These are phyloP conservation scores for Trichoderma sp. DNA, from an alignment of 2,329 filamentous ascomycete genomes.

Conservation along the genomic window DNA sequence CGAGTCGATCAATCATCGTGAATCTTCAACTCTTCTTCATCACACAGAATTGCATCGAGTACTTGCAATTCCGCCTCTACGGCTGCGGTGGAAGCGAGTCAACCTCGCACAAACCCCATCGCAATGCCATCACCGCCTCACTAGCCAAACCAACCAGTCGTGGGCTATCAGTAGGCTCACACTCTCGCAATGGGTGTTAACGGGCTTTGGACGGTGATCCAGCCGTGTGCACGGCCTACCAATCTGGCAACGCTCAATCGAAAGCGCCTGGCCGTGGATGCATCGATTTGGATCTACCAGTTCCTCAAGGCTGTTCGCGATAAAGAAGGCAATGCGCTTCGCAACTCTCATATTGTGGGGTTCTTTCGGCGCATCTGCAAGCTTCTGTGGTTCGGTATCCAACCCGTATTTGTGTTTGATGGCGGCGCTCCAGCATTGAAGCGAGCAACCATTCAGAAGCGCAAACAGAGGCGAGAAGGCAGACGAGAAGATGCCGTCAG, in stretches of 20 bases:
- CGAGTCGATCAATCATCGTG: slow-evolving; percentile 5
- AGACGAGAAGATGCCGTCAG: slow-evolving; percentile 87
- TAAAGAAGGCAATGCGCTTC: slow-evolving; percentile 94
- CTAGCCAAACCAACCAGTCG: not conserved
- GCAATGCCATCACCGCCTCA: not conserved
- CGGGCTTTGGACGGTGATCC: slow-evolving; percentile 92
- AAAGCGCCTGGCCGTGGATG: slow-evolving; percentile 94
- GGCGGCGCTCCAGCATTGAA: slow-evolving; percentile 90
- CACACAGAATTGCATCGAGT: not conserved
- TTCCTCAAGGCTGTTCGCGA: slow-evolving; percentile 98
- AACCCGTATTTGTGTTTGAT: slow-evolving; percentile 96
- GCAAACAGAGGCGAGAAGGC: slow-evolving; percentile 80
- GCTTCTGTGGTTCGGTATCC: slow-evolving; percentile 92
- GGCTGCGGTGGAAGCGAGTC: not conserved
- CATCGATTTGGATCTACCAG: slow-evolving; percentile 99
- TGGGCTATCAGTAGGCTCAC: not conserved
- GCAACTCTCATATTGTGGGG: slow-evolving; percentile 92
- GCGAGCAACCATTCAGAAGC: slow-evolving; percentile 78
- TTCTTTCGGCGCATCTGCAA: slow-evolving; percentile 99
- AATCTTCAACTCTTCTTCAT: slow-evolving; percentile 12
- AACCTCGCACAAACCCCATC: not conserved
- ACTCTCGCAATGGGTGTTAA: slow-evolving; percentile 81
- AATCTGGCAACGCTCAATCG: slow-evolving; percentile 95
- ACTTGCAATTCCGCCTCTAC: not conserved
- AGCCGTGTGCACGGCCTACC: slow-evolving; percentile 91